Evolutionary conservation across 139 green algal species (phyloP).

Genomic region (Coccomyxa sp.): DNA sequence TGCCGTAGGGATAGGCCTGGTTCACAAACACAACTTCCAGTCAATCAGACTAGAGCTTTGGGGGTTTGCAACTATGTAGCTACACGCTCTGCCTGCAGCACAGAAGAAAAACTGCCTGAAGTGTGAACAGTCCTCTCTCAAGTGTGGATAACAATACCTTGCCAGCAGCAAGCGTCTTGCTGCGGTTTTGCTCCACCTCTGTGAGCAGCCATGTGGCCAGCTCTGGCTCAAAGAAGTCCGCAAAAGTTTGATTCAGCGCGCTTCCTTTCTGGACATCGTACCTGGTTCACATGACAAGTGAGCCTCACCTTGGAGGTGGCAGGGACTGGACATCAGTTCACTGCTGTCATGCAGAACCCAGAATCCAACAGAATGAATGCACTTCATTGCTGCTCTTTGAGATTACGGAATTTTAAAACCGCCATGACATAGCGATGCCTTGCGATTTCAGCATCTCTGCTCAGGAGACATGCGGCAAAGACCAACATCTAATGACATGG

Average conservation of each 20-base stretch:
- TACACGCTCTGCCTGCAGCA: background rate
- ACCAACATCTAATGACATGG: background rate
- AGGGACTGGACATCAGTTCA: background rate
- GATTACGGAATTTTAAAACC: background rate
- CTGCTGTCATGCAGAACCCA: background rate
- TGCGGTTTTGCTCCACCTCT: slow-evolving; percentile 66
- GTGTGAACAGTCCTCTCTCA: background rate
- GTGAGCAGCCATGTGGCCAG: slow-evolving; percentile 51
- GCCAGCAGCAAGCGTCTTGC: slow-evolving; percentile 30
- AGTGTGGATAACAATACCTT: slow-evolving; percentile 22
- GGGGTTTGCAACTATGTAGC: background rate
- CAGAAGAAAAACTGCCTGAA: background rate
- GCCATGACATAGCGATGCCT: background rate
- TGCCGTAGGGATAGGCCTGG: slow-evolving; percentile 12
- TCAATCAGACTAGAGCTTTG: background rate
- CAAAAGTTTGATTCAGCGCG: slow-evolving; percentile 22
- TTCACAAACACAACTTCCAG: background rate
- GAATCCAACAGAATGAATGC: background rate
- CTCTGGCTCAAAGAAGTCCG: slow-evolving; percentile 41
- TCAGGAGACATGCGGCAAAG: background rate
- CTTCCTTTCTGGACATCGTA: slow-evolving; percentile 16
- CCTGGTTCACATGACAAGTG: background rate
- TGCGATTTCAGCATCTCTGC: background rate
- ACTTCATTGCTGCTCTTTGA: background rate
- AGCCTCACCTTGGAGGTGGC: no score